Conservation (phyloP, 1,139 yeast species). For the Candida labiduridarum region DNA sequence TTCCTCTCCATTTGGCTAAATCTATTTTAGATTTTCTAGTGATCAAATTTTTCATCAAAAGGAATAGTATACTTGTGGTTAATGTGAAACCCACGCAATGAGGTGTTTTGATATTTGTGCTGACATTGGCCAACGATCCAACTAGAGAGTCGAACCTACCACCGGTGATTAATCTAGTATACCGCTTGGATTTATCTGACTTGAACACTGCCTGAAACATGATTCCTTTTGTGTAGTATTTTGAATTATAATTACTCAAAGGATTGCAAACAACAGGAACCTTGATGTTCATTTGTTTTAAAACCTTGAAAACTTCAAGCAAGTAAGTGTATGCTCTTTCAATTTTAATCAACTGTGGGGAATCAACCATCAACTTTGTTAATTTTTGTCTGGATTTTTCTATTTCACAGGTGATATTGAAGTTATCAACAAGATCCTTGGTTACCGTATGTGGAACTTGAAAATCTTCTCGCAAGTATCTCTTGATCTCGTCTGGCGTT, state of each 20-base stretch:
- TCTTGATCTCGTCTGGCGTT: constrained; percentile 64
- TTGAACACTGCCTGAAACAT: constrained; percentile 87
- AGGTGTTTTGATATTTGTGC: constrained; percentile 29
- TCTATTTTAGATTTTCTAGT: constrained; percentile 28
- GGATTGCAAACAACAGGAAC: constrained; percentile 57
- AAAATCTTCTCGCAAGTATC: constrained; percentile 66
- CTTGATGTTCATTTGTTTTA: constrained; percentile 55
- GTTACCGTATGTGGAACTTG: constrained; percentile 79
- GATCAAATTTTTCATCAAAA: constrained; percentile 41
- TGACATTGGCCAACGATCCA: constrained; percentile 53
- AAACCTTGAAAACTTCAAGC: constrained; percentile 53
- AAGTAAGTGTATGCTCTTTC: constrained; percentile 67
- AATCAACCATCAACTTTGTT: constrained; percentile 71
- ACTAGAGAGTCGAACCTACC: constrained; percentile 85
- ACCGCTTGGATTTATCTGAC: constrained; percentile 41
- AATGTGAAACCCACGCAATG: constrained; percentile 86
- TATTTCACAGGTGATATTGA: constrained; percentile 73
- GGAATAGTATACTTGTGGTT: constrained; percentile 42
- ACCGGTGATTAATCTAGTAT: constrained; percentile 75
- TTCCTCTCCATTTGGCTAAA: constrained; percentile 31
- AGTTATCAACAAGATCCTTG: constrained; percentile 72
- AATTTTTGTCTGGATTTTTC: constrained; percentile 64
- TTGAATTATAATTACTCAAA: constrained; percentile 76
- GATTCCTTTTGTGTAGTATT: constrained; percentile 75
- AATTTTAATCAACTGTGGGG: constrained; percentile 62